These are phyloP conservation scores for Kluyveromyces nonfermentans DNA, from an alignment of 805 yeast species.

Conservation along the genomic window DNA sequence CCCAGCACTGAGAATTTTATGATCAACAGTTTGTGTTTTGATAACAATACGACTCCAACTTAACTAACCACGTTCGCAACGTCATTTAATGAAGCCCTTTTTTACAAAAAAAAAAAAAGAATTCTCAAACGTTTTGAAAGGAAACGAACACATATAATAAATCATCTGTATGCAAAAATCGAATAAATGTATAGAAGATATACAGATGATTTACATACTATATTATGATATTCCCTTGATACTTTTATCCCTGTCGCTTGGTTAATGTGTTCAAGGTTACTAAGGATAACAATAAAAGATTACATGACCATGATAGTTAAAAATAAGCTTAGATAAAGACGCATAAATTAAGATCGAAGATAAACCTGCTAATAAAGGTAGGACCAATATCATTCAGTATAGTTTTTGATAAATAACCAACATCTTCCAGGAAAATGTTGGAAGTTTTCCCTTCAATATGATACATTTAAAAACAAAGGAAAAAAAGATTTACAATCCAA, in stretches of 20 bases:
- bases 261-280: background rate
- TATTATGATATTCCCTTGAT: too few species aligned
- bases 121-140: too few species aligned
- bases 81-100: background rate
- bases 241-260: background rate
- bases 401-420: background rate
- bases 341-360: background rate
- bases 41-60: too few species aligned
- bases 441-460: background rate
- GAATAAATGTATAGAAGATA: too few species aligned
- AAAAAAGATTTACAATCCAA: background rate
- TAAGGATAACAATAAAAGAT: constrained; percentile 2
- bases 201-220: background rate
- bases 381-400: background rate
- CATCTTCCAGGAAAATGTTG: background rate
- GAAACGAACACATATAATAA: too few species aligned
- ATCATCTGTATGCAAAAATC: too few species aligned
- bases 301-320: constrained; percentile 5
- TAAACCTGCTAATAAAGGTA: background rate
- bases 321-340: constrained; percentile 3
- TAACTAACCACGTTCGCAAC: background rate
- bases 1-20: too few species aligned
- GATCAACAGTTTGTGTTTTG: too few species aligned
- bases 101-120: too few species aligned
- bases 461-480: background rate